These are phyloP conservation scores for Echria macrotheca DNA, from an alignment of 495 filamentous ascomycete species.

Conservation along the genomic window DNA sequence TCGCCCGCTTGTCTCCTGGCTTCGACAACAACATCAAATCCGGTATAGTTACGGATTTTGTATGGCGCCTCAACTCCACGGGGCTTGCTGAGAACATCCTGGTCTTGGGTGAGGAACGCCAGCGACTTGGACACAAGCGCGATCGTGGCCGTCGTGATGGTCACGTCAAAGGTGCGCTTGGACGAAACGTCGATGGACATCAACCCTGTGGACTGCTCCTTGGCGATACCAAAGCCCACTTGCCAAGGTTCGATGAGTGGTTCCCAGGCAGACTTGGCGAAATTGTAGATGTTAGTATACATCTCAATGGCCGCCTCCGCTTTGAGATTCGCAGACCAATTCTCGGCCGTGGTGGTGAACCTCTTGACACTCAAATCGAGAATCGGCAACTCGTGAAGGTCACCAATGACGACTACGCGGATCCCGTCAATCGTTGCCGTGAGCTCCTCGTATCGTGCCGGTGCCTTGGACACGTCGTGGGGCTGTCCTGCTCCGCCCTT, in stretches of 20 bases:
- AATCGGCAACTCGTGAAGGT: slow-evolving; percentile 89
- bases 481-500: slow-evolving; percentile 15
- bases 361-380: slow-evolving; percentile 91
- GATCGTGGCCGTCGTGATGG: slow-evolving; percentile 88
- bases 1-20: slow-evolving; percentile 60
- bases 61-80: slow-evolving; percentile 89
- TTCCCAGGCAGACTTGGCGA: slow-evolving; percentile 98
- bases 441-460: slow-evolving; percentile 65
- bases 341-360: slow-evolving; percentile 73
- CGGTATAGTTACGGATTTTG: slow-evolving; percentile 89
- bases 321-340: slow-evolving; percentile 85
- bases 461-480: slow-evolving; percentile 32
- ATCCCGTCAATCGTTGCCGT: slow-evolving; percentile 81
- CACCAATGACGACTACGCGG: slow-evolving; percentile 88
- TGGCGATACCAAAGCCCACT: slow-evolving; percentile 82
- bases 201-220: slow-evolving; percentile 65
- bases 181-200: slow-evolving; percentile 82
- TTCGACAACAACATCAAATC: slow-evolving; percentile 82
- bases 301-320: slow-evolving; percentile 87
- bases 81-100: slow-evolving; percentile 92
- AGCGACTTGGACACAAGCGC: slow-evolving; percentile 88
- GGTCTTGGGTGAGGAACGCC: slow-evolving; percentile 79
- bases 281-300: slow-evolving; percentile 96
- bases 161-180: slow-evolving; percentile 83
- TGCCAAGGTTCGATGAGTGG: slow-evolving; percentile 96